Evolutionary conservation across 352 stramenopile genomes (phyloP).

Genomic region (Globisporangium paddicum): DNA sequence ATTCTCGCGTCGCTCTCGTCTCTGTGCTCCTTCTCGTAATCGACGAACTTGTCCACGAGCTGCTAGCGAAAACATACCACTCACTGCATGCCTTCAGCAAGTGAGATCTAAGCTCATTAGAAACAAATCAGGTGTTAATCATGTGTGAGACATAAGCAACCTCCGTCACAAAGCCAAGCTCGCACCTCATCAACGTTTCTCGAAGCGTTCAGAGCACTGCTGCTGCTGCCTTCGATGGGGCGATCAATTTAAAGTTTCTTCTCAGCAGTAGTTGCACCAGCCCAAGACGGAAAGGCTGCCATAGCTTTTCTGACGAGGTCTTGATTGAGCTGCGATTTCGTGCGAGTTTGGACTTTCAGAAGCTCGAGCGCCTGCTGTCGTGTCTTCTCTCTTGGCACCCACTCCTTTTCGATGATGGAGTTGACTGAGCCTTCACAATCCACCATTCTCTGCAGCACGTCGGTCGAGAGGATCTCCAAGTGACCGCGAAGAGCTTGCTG

Average conservation of each 20-base stretch:
- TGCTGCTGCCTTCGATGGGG: background rate
- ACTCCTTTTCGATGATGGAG: slow-evolving; percentile 43
- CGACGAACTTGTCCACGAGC: slow-evolving; percentile 7
- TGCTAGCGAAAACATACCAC: background rate
- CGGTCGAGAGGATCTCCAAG: slow-evolving; percentile 46
- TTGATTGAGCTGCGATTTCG: slow-evolving; percentile 38
- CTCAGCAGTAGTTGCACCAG: background rate
- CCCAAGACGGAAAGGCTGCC: slow-evolving; percentile 13
- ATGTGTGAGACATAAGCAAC: background rate
- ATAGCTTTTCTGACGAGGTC: slow-evolving; percentile 52
- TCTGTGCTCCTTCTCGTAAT: slow-evolving; percentile 1
- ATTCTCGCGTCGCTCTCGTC: background rate
- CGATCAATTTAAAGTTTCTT: background rate
- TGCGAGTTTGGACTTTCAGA: slow-evolving; percentile 25
- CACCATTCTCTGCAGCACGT: slow-evolving; percentile 57
- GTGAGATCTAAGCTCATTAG: background rate
- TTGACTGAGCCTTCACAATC: slow-evolving; percentile 44
- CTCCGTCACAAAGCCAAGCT: background rate
- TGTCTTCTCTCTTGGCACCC: slow-evolving; percentile 49
- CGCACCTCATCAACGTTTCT: slow-evolving; percentile 1
- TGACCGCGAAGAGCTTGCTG: slow-evolving; percentile 55
- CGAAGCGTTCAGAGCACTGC: background rate
- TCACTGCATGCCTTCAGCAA: background rate
- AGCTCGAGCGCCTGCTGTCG: slow-evolving; percentile 37
- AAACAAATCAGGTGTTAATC: background rate